Base-by-base conservation (phyloP, 2,329 filamentous ascomycete species). In the Monilinia laxa region DNA sequence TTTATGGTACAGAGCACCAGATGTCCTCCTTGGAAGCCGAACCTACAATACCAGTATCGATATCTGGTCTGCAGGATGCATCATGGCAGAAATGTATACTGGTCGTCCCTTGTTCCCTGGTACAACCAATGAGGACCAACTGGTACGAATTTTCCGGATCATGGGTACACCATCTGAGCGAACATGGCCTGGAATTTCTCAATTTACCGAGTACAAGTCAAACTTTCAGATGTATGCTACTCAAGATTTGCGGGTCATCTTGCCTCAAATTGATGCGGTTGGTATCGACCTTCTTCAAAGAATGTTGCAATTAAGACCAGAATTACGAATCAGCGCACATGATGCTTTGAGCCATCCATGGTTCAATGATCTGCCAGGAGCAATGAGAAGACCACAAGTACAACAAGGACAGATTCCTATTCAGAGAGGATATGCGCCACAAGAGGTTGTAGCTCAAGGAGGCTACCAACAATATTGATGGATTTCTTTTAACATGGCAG, bases 31-130 rank as follows among this genome's bases (percentile, higher is more conserved):
- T 56, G 95, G 95, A 63, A 95, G 91, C 74, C 84, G 95, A 71
- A 98, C 95, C 28, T 99, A 99, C 82, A 99, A 97, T 80, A 99
- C 95, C n/a, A 96, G 92, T 80, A 98, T 99, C 78, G 95, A 99
- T 76, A 98, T 99, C 77, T 99, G 95, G 95, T 97, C 92, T 9
- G 95, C 95, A 9, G 95, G 95, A 66, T 99, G 95, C 79, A 99
- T 99, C 82, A 98, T 99, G 95, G 95, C 95, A 12, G 95, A 99
- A 80, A 97, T 99, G 93, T 98, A 96, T 79, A 97, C 94, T 0
- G 95, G 95, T 4, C 87, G 95, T 23, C 95, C 95, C 0, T 85
- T 99, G 9, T 99, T 99, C 81, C 95, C 95, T 0, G 95, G 95
- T 67, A 99, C 95, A 1, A 97, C 95, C 49, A 99, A 99, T 78